Percentiles rank a stretch among this genome's conserved stretches.
Evolutionary conservation across 116 monocot genomes (phyloP).

Genomic region (Trichopus zeylanicus): DNA sequence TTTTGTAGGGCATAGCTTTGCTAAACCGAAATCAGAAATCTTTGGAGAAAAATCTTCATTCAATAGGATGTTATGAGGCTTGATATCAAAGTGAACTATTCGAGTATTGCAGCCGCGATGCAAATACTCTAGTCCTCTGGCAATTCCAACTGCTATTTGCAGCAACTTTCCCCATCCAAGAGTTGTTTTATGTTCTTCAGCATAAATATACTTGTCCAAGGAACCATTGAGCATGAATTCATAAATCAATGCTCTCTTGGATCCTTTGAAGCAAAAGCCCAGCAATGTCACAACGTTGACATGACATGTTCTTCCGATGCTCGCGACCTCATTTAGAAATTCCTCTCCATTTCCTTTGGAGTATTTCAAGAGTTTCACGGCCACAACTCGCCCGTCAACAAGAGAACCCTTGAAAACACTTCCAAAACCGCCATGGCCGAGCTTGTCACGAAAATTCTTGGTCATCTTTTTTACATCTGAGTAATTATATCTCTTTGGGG

Average conservation of each 20-base stretch:
- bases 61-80: too few species aligned
- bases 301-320: conserved; percentile 58
- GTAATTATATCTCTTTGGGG: conserved; percentile 1
- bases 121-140: conserved; percentile 51
- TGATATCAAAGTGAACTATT: conserved; percentile 76
- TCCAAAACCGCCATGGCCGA: conserved; percentile 10
- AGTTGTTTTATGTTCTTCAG: conserved; percentile 1
- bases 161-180: conserved; percentile 36
- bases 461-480: background rate
- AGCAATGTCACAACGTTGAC: conserved; percentile 56
- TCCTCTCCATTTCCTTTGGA: conserved; percentile 47
- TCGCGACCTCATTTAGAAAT: conserved; percentile 55
- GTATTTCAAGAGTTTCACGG: conserved; percentile 64
- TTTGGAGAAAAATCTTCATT: conserved; percentile 46
- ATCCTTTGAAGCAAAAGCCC: conserved; percentile 41
- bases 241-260: conserved; percentile 57
- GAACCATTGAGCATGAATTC: conserved; percentile 67
- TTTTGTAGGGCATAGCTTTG: conserved; percentile 34
- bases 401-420: conserved; percentile 30
- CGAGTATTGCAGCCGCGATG: conserved; percentile 40
- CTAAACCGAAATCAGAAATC: conserved; percentile 67
- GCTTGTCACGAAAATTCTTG: background rate
- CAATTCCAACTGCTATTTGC: conserved; percentile 54
- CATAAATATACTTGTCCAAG: conserved; percentile 56
- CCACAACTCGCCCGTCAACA: conserved; percentile 43